phyloP scores from a whole-genome alignment of 768 basidiomycete species.

The Hortiboletus campestris region DNA sequence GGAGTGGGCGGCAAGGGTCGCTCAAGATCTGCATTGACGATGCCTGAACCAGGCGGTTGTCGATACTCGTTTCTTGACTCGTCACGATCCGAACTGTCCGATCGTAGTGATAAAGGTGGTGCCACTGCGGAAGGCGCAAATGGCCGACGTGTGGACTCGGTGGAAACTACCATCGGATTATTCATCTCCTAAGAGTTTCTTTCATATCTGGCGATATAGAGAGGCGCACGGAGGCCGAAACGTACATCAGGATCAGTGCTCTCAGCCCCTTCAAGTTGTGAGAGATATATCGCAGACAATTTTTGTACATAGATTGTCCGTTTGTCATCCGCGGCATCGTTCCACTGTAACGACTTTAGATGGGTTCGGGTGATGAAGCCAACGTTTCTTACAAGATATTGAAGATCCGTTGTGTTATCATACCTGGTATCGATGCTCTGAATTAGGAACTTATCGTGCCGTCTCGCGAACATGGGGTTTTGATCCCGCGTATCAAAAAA shows the following conservation, averaged over 20 bases:
- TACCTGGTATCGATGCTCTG: conserved; percentile 86
- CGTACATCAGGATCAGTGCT: neutral
- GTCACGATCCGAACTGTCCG: neutral
- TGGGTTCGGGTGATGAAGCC: neutral
- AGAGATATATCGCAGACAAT: too few relatives aligned
- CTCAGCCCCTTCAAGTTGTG: neutral
- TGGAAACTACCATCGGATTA: too few relatives aligned
- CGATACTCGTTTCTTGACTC: neutral
- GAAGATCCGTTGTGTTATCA: conserved; percentile 67
- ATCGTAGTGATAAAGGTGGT: neutral
- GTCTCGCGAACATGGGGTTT: conserved; percentile 75
- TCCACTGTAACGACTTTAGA: neutral
- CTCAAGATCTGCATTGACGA: neutral
- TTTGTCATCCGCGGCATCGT: neutral
- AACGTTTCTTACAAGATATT: conserved; percentile 67
- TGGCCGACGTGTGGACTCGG: neutral
- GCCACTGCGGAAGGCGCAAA: neutral
- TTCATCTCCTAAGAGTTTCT: neutral
- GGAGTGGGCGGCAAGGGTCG: neutral
- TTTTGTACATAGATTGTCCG: neutral
- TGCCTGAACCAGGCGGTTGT: neutral
- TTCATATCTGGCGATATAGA: neutral
- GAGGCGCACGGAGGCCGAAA: neutral
- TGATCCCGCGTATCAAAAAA: conserved; percentile 91
- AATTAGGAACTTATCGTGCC: conserved; percentile 97